Evolutionary conservation across 768 basidiomycete species (phyloP).

Genomic region (Rhizopogon vinicolor): DNA sequence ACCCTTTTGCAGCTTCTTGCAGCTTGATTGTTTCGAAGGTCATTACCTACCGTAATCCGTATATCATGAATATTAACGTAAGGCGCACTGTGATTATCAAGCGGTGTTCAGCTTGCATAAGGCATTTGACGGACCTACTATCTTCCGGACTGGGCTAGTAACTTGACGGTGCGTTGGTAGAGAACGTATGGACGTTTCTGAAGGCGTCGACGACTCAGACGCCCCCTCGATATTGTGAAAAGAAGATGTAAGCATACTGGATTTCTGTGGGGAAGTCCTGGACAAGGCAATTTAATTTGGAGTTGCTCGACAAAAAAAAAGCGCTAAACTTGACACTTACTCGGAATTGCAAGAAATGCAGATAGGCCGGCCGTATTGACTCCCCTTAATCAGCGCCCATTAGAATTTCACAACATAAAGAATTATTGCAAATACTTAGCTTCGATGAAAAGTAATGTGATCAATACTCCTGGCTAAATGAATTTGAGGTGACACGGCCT

Average conservation of each 20-base stretch:
- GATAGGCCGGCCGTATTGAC: background rate
- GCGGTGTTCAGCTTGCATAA: background rate
- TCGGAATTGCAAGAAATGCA: background rate
- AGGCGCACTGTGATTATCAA: background rate
- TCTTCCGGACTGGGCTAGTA: background rate
- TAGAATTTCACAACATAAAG: background rate
- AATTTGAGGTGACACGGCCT: background rate
- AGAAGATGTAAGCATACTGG: background rate
- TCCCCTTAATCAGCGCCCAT: background rate
- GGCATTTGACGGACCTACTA: background rate
- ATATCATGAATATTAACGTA: background rate
- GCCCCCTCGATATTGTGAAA: background rate
- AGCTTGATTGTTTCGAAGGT: background rate
- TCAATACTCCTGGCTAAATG: background rate
- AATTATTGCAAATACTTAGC: background rate
- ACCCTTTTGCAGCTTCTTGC: background rate
- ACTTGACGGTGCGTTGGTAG: background rate
- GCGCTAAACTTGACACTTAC: background rate
- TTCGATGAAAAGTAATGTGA: background rate
- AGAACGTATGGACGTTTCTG: too few species aligned
- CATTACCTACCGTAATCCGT: background rate
- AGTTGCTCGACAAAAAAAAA: background rate
- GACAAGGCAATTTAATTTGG: background rate
- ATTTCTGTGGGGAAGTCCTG: background rate
- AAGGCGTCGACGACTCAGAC: background rate